A percentile compares a stretch with the other conserved stretches of the same genome.
These are phyloP conservation scores for Metschnikowia rubicola DNA, from an alignment of 805 yeast species.

Conservation along the genomic window DNA sequence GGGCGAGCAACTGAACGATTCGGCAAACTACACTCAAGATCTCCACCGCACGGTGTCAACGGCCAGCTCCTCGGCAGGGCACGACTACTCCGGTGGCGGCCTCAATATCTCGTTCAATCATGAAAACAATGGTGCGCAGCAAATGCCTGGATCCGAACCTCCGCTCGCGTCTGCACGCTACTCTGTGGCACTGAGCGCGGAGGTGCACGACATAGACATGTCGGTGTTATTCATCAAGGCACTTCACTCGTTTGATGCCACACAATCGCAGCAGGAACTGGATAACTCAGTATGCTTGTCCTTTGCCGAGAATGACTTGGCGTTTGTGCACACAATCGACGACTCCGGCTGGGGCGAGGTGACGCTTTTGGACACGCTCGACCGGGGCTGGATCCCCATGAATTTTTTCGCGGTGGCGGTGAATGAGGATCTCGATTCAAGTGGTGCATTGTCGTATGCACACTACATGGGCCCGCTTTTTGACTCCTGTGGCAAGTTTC, in stretches of 20 bases:
- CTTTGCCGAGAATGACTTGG: conserved; percentile 64
- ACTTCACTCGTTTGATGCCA: conserved; percentile 55
- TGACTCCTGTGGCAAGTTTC: conserved; percentile 61
- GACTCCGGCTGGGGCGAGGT: conserved; percentile 90
- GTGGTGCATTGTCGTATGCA: conserved; percentile 15
- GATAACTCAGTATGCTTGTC: conserved; percentile 74
- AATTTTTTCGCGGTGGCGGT: conserved; percentile 62
- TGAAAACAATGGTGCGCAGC: neutral
- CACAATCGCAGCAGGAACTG: conserved; percentile 56
- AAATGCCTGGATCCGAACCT: neutral
- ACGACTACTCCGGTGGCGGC: conserved; percentile 3
- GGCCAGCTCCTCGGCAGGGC: neutral
- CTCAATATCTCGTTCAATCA: conserved; percentile 9
- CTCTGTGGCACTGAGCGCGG: conserved; percentile 6
- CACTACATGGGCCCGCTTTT: conserved; percentile 54
- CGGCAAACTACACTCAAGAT: conserved; percentile 1
- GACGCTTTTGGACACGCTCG: conserved; percentile 57
- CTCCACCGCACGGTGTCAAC: neutral
- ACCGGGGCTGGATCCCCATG: conserved; percentile 84
- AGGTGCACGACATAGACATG: conserved; percentile 41
- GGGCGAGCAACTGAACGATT: neutral
- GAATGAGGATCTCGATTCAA: conserved; percentile 20
- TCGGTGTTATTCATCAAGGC: conserved; percentile 56
- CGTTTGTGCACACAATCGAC: conserved; percentile 75
- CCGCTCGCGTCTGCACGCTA: neutral